Evolutionary conservation across 2,329 filamentous ascomycete species (phyloP).

Genomic region (Rhynchosporium secalis): DNA sequence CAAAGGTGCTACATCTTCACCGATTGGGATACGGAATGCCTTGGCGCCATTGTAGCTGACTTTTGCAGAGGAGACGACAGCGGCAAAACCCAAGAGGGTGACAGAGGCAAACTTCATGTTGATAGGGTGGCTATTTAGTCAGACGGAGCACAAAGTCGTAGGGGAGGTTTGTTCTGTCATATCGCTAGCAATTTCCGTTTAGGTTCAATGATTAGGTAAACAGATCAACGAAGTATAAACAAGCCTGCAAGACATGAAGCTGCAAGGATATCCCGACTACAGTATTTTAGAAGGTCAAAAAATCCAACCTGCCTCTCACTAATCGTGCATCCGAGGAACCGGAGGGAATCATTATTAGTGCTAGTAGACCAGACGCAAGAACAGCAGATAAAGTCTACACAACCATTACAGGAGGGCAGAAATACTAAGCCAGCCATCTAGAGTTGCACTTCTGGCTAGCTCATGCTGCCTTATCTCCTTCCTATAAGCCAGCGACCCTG

Average conservation of each 20-base stretch:
- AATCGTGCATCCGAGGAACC: background rate
- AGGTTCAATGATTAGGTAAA: background rate
- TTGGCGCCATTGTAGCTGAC: conserved; percentile 45
- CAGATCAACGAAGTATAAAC: background rate
- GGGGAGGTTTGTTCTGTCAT: background rate
- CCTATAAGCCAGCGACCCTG: background rate
- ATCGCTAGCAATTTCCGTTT: background rate
- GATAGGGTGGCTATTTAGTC: background rate
- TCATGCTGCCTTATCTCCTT: conserved; percentile 3
- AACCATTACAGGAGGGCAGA: conserved; percentile 1
- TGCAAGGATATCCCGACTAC: background rate
- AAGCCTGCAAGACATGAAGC: background rate
- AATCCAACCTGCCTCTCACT: background rate
- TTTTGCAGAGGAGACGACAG: conserved; percentile 23
- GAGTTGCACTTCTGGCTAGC: conserved; percentile 8
- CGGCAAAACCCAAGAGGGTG: background rate
- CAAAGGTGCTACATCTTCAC: conserved; percentile 39
- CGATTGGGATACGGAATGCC: conserved; percentile 43
- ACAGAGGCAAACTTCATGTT: conserved; percentile 4
- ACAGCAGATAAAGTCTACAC: background rate
- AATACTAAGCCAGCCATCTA: background rate
- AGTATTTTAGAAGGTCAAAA: background rate
- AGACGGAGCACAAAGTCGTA: background rate
- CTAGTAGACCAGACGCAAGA: too few relatives aligned
- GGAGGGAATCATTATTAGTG: too few relatives aligned